Evolutionary conservation across 2,329 filamentous ascomycete species (phyloP).

Genomic region (Coniella vitis): DNA sequence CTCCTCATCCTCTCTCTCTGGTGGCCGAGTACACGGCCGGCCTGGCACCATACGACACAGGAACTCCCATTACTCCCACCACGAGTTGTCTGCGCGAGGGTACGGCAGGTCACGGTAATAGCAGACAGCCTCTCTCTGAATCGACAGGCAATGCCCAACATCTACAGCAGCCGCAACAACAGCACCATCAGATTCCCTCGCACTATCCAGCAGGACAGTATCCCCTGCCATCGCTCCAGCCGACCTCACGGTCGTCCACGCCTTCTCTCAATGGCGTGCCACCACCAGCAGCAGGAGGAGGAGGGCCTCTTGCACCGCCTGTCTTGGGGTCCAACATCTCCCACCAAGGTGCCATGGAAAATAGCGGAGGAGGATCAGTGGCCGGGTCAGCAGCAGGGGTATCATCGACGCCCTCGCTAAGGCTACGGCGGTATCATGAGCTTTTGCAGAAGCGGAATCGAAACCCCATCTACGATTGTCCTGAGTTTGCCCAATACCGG

Average conservation of each 20-base stretch:
- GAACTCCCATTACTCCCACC: neutral
- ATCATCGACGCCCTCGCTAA: constrained; percentile 14
- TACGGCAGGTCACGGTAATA: neutral
- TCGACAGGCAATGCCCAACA: constrained; percentile 46
- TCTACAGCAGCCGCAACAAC: constrained; percentile 18
- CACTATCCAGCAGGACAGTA: constrained; percentile 17
- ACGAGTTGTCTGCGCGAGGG: constrained; percentile 1
- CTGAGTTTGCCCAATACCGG: constrained; percentile 59
- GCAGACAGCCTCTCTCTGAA: constrained; percentile 43
- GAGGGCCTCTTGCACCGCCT: constrained; percentile 24
- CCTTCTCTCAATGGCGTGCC: constrained; percentile 26
- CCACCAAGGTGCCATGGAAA: constrained; percentile 24
- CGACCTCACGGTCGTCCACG: constrained; percentile 27
- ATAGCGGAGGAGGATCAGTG: neutral
- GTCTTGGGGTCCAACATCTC: neutral
- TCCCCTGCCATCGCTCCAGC: constrained; percentile 9
- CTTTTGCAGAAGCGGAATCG: constrained; percentile 27
- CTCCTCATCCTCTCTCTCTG: constrained; percentile 29
- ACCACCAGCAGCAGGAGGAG: constrained; percentile 7
- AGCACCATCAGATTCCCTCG: constrained; percentile 19
- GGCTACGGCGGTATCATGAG: constrained; percentile 26
- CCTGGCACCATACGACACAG: constrained; percentile 2
- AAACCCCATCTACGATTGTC: constrained; percentile 57
- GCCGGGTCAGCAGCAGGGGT: neutral
- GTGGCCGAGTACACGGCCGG: constrained; percentile 5